Percentiles rank a stretch among this genome's conserved stretches.
Evolutionary conservation across 148 eudicot genomes (phyloP).

Genomic region (Amaranthus cruentus): DNA sequence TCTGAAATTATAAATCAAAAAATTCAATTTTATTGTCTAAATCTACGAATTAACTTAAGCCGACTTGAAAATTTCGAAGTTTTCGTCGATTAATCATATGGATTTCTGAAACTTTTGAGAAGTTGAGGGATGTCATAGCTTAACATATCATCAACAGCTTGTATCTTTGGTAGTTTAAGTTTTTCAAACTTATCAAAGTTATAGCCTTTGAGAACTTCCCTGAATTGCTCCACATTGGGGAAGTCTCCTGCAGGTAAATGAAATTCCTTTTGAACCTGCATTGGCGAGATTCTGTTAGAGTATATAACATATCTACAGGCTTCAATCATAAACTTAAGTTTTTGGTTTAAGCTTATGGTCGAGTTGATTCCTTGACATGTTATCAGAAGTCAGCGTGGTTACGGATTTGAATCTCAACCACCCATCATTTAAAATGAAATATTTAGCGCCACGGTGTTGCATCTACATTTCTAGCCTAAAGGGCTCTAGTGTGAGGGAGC

Average conservation of each 20-base stretch:
- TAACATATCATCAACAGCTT: conserved; percentile 78
- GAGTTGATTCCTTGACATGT: too few species aligned
- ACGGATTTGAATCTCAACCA: too few species aligned
- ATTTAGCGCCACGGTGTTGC: too few species aligned
- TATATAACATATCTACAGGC: not conserved
- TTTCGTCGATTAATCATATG: conserved; percentile 41
- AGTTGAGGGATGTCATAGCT: conserved; percentile 81
- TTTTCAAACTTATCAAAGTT: conserved; percentile 69
- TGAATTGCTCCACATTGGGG: conserved; percentile 60
- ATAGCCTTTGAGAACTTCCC: conserved; percentile 60
- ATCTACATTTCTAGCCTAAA: too few species aligned
- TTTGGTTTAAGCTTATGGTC: too few species aligned
- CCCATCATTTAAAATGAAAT: too few species aligned
- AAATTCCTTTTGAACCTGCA: conserved; percentile 69
- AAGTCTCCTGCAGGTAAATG: conserved; percentile 82
- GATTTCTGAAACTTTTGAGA: conserved; percentile 67
- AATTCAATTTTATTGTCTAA: not conserved
- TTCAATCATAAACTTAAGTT: too few species aligned
- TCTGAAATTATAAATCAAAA: not conserved
- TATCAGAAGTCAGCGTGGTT: too few species aligned
- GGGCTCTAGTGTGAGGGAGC: too few species aligned
- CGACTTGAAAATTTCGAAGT: not conserved
- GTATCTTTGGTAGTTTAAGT: conserved; percentile 62
- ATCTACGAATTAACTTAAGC: not conserved
- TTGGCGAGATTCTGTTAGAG: not conserved